Evolutionary conservation across 2,329 filamentous ascomycete species (phyloP), one percentile per base, ranked within the genome.

Genomic region (Cadophora sp.): DNA sequence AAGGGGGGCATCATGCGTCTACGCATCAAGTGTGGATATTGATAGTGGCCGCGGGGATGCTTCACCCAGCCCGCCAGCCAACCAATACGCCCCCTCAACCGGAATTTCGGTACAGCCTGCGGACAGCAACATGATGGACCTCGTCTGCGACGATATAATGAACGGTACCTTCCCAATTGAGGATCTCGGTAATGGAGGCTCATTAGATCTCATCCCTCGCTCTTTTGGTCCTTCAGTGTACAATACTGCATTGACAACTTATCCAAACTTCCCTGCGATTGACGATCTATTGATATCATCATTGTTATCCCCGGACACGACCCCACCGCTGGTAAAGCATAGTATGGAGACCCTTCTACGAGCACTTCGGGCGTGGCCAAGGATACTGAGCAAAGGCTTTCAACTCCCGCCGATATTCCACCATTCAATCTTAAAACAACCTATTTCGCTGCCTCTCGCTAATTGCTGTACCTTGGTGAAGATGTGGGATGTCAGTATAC

Each of bases 361-460:
- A 56, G 73, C 78, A 5, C 71, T 80, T 58, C 76, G 77, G 18
- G 77, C 79, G 1, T 81, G 77, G 76, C 79, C 79, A n/a, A 70
- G 74, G 16, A 80, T 79, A 74, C 70, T 81, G 13, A 78, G 78
- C 14, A 77, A 79, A 65, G 77, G 74, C 4, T 73, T 78, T 43
- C 78, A 79, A 60, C 64, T 77, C 14, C 79, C 79, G 11, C 79
- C 79, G 30, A 73, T 80, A 24, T 73, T 80, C 5, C 79, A 81
- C 66, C 22, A 47, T 27, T 48, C 71, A 41, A 33, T 14, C 7
- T 73, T 20, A n/a, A 9, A 58, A 36, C 18, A 4, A 14, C 16
- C 20, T 62, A 14, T 48, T 39, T n/a, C 77, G 1, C 67, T 66
- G 45, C 78, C 77, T 11, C 73, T 81, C 45, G 74, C 74, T 16